Conservation (phyloP, 305 asterid genomes). For the Solanum hybrid region DNA sequence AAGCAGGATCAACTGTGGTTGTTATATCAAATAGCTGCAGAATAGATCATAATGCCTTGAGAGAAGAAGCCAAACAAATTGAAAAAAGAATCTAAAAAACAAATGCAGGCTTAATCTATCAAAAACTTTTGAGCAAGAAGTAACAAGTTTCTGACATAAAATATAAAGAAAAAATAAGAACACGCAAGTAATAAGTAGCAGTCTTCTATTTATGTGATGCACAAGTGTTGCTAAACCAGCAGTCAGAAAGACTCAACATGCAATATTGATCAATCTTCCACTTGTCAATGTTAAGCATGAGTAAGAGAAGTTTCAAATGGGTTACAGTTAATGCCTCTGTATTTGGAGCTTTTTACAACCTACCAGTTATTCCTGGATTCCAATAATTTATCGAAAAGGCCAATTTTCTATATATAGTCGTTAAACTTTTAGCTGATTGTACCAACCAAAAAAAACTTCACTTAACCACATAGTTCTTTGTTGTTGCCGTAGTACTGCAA, state of each 20-base stretch:
- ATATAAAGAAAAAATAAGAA: background rate
- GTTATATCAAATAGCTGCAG: constrained; percentile 73
- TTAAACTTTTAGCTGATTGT: background rate
- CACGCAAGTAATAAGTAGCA: background rate
- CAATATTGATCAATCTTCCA: background rate
- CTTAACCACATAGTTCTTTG: background rate
- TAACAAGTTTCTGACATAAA: background rate
- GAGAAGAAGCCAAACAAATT: background rate
- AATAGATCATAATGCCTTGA: background rate
- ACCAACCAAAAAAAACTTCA: background rate
- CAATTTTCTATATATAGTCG: background rate
- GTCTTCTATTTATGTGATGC: background rate
- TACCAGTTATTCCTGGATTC: background rate
- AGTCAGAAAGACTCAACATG: background rate
- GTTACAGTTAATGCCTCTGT: background rate
- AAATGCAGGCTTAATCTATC: background rate
- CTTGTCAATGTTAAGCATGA: background rate
- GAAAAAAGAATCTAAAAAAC: background rate
- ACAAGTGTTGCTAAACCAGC: background rate
- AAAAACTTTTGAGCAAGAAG: background rate
- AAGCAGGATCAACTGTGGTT: constrained; percentile 87
- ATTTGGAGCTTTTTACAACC: background rate
- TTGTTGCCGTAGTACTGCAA: background rate
- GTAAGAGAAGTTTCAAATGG: background rate
- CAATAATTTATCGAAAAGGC: background rate